Evolutionary conservation across 192 early-diverging fungal species (phyloP).

Genomic region (Coemansia aciculifera): DNA sequence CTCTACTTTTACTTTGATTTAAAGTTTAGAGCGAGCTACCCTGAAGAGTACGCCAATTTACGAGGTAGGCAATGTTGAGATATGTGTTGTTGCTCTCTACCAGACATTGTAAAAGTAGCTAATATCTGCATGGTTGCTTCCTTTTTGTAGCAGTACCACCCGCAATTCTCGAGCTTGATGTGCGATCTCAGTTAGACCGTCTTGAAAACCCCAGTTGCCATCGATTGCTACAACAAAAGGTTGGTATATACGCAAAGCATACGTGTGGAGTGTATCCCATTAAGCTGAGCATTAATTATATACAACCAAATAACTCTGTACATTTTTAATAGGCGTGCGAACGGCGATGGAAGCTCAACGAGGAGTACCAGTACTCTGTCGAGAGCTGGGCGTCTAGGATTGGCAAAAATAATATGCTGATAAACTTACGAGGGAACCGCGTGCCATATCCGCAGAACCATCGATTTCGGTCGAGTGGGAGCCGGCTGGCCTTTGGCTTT

Average conservation of each 20-base stretch:
- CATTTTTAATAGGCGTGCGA: background rate
- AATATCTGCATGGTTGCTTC: background rate
- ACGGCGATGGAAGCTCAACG: conserved; percentile 20
- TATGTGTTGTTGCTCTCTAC: background rate
- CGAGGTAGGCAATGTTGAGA: background rate
- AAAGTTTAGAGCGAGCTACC: conserved; percentile 15
- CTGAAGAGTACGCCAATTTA: conserved; percentile 1
- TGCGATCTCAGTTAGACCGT: background rate
- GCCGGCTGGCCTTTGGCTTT: conserved; percentile 25
- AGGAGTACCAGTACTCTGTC: conserved; percentile 24
- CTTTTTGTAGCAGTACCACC: background rate
- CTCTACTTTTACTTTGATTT: conserved; percentile 26
- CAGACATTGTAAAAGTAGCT: background rate
- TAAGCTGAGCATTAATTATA: background rate
- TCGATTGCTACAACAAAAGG: conserved; percentile 28
- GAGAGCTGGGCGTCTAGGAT: conserved; percentile 32
- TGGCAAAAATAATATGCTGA: conserved; percentile 14
- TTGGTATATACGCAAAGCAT: background rate
- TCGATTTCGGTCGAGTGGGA: conserved; percentile 8
- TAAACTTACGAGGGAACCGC: conserved; percentile 17
- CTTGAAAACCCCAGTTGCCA: conserved; percentile 34
- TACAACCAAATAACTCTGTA: background rate
- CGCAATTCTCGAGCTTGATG: background rate
- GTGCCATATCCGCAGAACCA: conserved; percentile 26
- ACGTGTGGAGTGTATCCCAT: background rate